Conservation (phyloP, 768 basidiomycete genomes). For the Russula lepida region DNA sequence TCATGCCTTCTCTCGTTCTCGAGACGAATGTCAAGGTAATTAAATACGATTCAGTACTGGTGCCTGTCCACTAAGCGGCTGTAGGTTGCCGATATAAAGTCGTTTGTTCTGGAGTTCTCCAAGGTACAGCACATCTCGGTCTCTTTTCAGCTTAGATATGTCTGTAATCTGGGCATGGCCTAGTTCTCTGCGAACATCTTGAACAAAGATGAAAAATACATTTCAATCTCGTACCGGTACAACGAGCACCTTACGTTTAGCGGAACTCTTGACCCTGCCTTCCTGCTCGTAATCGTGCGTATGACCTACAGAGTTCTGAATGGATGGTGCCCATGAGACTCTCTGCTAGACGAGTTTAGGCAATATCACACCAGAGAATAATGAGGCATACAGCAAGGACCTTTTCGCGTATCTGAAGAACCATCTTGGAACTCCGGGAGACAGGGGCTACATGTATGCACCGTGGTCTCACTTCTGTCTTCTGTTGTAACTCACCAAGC, state of each 20-base stretch:
- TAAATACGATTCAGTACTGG: background rate
- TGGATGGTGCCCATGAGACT: background rate
- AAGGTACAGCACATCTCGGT: constrained; percentile 6
- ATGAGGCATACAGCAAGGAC: constrained; percentile 46
- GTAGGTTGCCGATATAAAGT: constrained; percentile 3
- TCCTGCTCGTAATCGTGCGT: constrained; percentile 51
- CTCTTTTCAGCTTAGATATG: background rate
- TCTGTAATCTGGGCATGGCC: background rate
- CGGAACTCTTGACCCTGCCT: constrained; percentile 60
- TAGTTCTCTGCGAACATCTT: constrained; percentile 48
- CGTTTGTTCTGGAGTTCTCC: constrained; percentile 11
- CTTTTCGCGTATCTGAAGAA: constrained; percentile 48
- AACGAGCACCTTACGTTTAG: constrained; percentile 53
- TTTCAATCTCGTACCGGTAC: constrained; percentile 47
- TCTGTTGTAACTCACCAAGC: background rate
- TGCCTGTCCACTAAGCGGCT: background rate
- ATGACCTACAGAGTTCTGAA: background rate
- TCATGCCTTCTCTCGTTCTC: constrained; percentile 15
- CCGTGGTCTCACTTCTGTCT: background rate
- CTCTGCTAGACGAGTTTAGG: constrained; percentile 44
- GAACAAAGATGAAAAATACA: constrained; percentile 45
- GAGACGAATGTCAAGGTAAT: constrained; percentile 19
- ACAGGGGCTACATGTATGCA: constrained; percentile 55
- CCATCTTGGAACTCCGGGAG: constrained; percentile 40
- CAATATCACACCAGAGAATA: constrained; percentile 41